phyloP scores from a whole-genome alignment of 2,329 filamentous ascomycete species.

The Monilinia aucupariae region DNA sequence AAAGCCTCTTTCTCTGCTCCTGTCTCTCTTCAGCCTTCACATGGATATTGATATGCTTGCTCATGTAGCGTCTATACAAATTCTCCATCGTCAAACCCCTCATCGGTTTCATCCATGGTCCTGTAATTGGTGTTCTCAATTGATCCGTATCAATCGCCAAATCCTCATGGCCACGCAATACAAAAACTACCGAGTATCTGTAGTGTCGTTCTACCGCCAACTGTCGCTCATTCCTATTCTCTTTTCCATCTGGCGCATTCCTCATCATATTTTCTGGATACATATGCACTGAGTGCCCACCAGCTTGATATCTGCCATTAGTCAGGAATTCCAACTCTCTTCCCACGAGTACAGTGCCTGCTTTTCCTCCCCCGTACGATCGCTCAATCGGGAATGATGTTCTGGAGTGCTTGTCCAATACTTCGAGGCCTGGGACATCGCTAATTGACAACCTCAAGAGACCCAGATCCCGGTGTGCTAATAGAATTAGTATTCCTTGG shows the following conservation, averaged over 20 bases:
- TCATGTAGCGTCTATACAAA: slow-evolving; percentile 23
- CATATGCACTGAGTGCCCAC: slow-evolving; percentile 27
- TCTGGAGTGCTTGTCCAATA: slow-evolving; percentile 21
- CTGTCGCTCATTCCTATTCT: background rate
- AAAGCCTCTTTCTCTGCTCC: slow-evolving; percentile 24
- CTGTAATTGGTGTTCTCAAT: slow-evolving; percentile 28
- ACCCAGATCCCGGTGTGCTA: slow-evolving; percentile 29
- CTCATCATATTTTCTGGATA: slow-evolving; percentile 15
- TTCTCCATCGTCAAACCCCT: slow-evolving; percentile 22
- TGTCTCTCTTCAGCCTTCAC: slow-evolving; percentile 22
- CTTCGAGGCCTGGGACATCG: slow-evolving; percentile 30
- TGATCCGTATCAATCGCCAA: slow-evolving; percentile 26
- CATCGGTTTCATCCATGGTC: slow-evolving; percentile 21
- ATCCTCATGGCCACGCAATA: slow-evolving; percentile 28
- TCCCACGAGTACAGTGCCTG: slow-evolving; percentile 26
- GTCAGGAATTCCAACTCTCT: slow-evolving; percentile 27
- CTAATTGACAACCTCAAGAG: slow-evolving; percentile 29
- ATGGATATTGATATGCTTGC: slow-evolving; percentile 30
- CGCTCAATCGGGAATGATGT: slow-evolving; percentile 27
- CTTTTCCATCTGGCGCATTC: background rate
- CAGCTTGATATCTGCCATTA: slow-evolving; percentile 26
- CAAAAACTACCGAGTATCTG: slow-evolving; percentile 30
- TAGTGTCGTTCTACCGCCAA: slow-evolving; percentile 9
- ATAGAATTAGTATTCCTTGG: background rate
- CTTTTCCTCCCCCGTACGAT: slow-evolving; percentile 18